Conservation (phyloP, 768 basidiomycete species). For the Wakefieldia striispora region DNA sequence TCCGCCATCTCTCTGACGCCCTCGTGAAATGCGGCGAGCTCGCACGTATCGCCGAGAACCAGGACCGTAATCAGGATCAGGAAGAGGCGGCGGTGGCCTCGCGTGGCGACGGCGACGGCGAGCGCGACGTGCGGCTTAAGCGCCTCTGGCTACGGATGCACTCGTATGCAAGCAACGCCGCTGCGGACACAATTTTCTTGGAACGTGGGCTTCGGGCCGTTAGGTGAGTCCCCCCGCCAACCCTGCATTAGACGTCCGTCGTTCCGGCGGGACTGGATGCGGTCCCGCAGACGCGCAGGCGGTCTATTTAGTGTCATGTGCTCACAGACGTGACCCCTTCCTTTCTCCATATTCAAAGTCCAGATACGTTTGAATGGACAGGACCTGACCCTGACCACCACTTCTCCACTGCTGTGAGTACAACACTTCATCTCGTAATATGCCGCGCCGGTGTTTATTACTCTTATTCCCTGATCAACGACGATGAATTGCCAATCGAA, state of each 20-base stretch:
- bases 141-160: slow-evolving; percentile 37
- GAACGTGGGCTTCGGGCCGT: slow-evolving; percentile 33
- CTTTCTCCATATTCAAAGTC: slow-evolving; percentile 42
- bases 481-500: not conserved
- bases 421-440: not conserved
- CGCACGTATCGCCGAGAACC: not conserved
- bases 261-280: too few relatives aligned
- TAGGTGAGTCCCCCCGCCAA: slow-evolving; percentile 32
- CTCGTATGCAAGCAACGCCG: too few relatives aligned
- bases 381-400: slow-evolving; percentile 61
- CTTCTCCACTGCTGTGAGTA: slow-evolving; percentile 54
- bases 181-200: slow-evolving; percentile 29
- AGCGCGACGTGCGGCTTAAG: slow-evolving; percentile 22
- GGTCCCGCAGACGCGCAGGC: not conserved
- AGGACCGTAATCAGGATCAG: too few relatives aligned
- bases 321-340: not conserved
- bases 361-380: slow-evolving; percentile 51
- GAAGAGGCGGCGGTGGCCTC: too few relatives aligned
- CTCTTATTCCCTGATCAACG: too few relatives aligned
- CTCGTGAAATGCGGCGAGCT: slow-evolving; percentile 26
- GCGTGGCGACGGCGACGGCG: too few relatives aligned
- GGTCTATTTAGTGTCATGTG: not conserved
- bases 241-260: too few relatives aligned
- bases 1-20: slow-evolving; percentile 25
- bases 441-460: not conserved